Evolutionary conservation across 805 yeast species (phyloP).

Genomic region (Starmerella asiatica): DNA sequence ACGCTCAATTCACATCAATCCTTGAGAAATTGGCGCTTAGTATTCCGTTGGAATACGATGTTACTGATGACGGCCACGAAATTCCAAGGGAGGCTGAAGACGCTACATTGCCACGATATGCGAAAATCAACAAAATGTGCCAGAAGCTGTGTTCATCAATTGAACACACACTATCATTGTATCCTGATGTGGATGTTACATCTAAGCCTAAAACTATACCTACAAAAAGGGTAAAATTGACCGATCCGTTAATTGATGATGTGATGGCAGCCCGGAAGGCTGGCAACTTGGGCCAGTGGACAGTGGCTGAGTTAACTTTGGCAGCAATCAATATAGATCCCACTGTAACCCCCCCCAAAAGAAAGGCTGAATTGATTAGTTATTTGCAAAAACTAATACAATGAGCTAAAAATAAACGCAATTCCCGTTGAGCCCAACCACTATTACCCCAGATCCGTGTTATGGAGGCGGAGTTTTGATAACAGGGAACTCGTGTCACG

Average conservation of each 20-base stretch:
- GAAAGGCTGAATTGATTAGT: not conserved
- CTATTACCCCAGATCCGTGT: too few species aligned
- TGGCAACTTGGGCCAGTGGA: not conserved
- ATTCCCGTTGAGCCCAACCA: not conserved
- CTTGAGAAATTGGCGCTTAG: conserved; percentile 30
- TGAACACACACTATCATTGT: not conserved
- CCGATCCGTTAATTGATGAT: not conserved
- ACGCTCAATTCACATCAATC: conserved; percentile 43
- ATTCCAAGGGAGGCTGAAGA: conserved; percentile 4
- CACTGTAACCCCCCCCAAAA: not conserved
- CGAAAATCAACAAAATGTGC: conserved; percentile 3
- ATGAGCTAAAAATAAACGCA: not conserved
- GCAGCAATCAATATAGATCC: not conserved
- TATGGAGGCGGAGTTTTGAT: too few species aligned
- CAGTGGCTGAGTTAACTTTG: not conserved
- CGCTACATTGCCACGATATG: conserved; percentile 11
- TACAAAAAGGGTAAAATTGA: not conserved
- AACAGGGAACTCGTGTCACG: too few species aligned
- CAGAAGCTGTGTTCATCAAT: not conserved
- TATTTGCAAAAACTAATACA: not conserved
- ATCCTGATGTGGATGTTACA: not conserved
- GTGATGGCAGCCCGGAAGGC: not conserved
- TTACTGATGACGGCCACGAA: not conserved
- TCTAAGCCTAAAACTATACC: not conserved
- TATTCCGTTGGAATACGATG: conserved; percentile 4